Base-by-base conservation (phyloP, 176 grass and related monocot species). In the Zea luxurians region DNA sequence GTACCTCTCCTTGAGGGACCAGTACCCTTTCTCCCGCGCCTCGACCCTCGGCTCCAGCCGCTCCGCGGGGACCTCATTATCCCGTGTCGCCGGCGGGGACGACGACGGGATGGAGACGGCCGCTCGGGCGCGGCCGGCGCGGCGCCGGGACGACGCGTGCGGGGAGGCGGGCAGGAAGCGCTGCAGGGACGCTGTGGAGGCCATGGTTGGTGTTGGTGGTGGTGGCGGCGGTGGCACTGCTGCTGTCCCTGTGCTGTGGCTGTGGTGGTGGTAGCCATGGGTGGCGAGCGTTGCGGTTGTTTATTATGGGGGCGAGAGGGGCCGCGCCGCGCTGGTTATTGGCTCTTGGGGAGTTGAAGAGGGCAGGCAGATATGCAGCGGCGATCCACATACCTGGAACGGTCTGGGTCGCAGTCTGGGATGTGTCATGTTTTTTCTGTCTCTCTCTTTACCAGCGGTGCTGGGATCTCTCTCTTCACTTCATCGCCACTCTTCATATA, bases 1-100 rank as follows among this genome's bases (percentile, higher is more conserved):
- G 79, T 85, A 77, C 95, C 90, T 88, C 87, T 90, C 95, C 77
- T 98, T 98, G 69, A 98, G 73, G 78, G 89, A 78, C 91, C 89
- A 98, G 78, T 92, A 98, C 15, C 89, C 80, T 4, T 84, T 66
- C 1, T 87, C 80, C n/a, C 58, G 55, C 89, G 84, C 2, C 85
- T 98, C 89, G 20, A 98, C 95, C 69, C 95, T 85, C 13, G 74
- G 71, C 74, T 98, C 91, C 11, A 98, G 13, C 15, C 91, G 90
- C 34, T 85, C 84, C 16, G 46, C 27, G 4, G 78, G 48, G 16
- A 89, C 74, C 4, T 36, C 27, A 27, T 27, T 27, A 27, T 27
- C 62, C 10, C 40, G 43, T 0, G 36, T 41, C 48, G 73, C 52
- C 34, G 81, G 12, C 73, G 77, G 36, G 5, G 57, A 48, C 15